phyloP scores from a whole-genome alignment of 257 asterid species.

The Capsicum rhomboideum region DNA sequence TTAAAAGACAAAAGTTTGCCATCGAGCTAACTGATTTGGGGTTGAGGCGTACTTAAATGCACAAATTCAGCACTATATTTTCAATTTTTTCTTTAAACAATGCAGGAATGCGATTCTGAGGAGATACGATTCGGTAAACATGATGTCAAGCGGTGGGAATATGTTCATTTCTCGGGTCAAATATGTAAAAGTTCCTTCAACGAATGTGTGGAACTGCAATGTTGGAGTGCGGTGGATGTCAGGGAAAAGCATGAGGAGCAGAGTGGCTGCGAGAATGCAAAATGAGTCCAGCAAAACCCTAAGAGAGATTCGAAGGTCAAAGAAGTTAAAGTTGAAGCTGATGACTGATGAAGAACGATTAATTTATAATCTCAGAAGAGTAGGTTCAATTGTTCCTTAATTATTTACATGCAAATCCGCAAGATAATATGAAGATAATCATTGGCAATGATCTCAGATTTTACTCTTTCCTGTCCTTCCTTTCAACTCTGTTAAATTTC shows the following conservation, averaged over 20 bases:
- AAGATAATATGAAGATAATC: too few relatives aligned
- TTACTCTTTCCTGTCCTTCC: too few relatives aligned
- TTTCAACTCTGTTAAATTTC: not conserved
- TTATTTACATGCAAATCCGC: too few relatives aligned
- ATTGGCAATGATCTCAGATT: too few relatives aligned
- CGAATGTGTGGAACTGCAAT: conserved; percentile 24
- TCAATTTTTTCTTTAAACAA: not conserved
- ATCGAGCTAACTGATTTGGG: not conserved
- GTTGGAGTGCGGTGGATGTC: conserved; percentile 63
- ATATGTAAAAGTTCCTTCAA: not conserved
- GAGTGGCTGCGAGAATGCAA: conserved; percentile 69
- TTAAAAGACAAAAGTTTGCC: not conserved
- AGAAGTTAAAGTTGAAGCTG: conserved; percentile 53
- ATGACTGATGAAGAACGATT: conserved; percentile 94
- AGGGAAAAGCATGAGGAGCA: conserved; percentile 90
- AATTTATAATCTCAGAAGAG: conserved; percentile 30
- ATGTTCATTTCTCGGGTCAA: not conserved
- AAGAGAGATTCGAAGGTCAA: conserved; percentile 83
- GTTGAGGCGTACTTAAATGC: not conserved
- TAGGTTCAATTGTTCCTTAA: not conserved
- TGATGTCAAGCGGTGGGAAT: conserved; percentile 14
- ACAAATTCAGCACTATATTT: not conserved
- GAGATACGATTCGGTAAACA: conserved; percentile 5
- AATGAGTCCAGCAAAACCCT: conserved; percentile 79
- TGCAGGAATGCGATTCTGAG: conserved; percentile 4